Evolutionary conservation across 1,284 basidiomycete species (phyloP).

Genomic region (Pseudozyma hubeiensis): DNA sequence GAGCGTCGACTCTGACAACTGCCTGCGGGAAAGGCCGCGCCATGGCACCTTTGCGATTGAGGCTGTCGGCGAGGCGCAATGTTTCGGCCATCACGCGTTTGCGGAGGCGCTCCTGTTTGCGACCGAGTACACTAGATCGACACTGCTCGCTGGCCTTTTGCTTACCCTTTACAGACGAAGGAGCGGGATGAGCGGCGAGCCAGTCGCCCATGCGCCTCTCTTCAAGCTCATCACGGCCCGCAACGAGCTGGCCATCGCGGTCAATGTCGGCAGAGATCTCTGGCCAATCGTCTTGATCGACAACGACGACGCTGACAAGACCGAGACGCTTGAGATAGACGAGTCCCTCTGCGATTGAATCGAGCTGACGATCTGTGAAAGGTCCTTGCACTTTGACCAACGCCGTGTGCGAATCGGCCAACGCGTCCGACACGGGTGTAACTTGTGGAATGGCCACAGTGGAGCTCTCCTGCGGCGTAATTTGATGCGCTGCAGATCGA

Average conservation of each 20-base stretch:
- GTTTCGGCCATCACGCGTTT: slow-evolving; percentile 80
- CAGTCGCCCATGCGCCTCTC: slow-evolving; percentile 52
- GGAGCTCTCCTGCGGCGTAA: slow-evolving; percentile 68
- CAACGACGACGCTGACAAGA: slow-evolving; percentile 90
- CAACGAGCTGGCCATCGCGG: slow-evolving; percentile 45
- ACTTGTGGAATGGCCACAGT: slow-evolving; percentile 44
- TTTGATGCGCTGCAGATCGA: slow-evolving; percentile 49
- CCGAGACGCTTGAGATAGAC: slow-evolving; percentile 95
- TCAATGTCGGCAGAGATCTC: slow-evolving; percentile 63
- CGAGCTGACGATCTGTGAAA: slow-evolving; percentile 92
- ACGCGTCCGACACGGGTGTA: slow-evolving; percentile 35
- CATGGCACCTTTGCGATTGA: slow-evolving; percentile 85
- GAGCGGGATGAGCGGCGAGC: slow-evolving; percentile 44
- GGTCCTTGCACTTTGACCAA: slow-evolving; percentile 98
- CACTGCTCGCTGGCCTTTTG: slow-evolving; percentile 10
- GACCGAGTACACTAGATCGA: slow-evolving; percentile 26
- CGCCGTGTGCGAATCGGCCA: slow-evolving; percentile 76
- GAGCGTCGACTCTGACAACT: slow-evolving; percentile 54
- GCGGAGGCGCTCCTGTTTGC: slow-evolving; percentile 68
- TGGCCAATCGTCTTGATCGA: slow-evolving; percentile 85
- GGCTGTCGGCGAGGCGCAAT: slow-evolving; percentile 76
- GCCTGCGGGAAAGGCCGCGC: slow-evolving; percentile 79
- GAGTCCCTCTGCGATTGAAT: slow-evolving; percentile 91
- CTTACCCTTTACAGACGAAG: slow-evolving; percentile 28
- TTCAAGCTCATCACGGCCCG: slow-evolving; percentile 46